Percentiles rank a stretch among this genome's conserved stretches.
Evolutionary conservation across 2,329 filamentous ascomycete species (phyloP).

Genomic region (Reticulascus tulasneorum): DNA sequence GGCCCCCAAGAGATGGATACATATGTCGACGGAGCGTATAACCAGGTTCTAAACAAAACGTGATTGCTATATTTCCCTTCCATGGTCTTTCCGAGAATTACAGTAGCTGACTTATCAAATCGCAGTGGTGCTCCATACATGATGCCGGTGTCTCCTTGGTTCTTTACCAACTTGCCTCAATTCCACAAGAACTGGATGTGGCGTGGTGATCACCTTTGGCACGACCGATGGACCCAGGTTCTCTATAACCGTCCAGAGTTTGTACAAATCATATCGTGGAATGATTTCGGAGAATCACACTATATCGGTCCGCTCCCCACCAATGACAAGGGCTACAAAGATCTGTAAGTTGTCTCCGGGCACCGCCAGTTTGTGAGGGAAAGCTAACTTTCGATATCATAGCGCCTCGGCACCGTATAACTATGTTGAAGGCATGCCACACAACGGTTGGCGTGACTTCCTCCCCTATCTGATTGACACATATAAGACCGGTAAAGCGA

Average conservation of each 20-base stretch:
- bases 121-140: no score
- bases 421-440: conserved; percentile 44
- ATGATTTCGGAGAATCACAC: conserved; percentile 53
- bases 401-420: conserved; percentile 38
- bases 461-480: conserved; percentile 46
- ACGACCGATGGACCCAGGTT: conserved; percentile 52
- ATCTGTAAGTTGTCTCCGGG: no score
- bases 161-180: conserved; percentile 53
- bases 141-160: conserved; percentile 57
- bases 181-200: conserved; percentile 62
- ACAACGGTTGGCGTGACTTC: conserved; percentile 44
- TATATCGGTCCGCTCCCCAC: conserved; percentile 46
- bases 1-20: conserved; percentile 18
- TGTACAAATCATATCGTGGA: conserved; percentile 44
- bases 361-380: no score
- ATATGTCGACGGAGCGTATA: conserved; percentile 16
- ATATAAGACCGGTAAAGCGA: conserved; percentile 40
- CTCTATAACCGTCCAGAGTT: conserved; percentile 41
- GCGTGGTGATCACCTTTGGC: conserved; percentile 58
- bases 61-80: no score
- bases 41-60: conserved; percentile 9
- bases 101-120: no score
- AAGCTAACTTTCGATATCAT: conserved; percentile 19
- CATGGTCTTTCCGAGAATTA: no score
- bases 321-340: conserved; percentile 22